A percentile compares a stretch with the other conserved stretches of the same genome.
These are phyloP conservation scores for Iris macrosiphon DNA, from an alignment of 106 monocot genomes.

Conservation along the genomic window DNA sequence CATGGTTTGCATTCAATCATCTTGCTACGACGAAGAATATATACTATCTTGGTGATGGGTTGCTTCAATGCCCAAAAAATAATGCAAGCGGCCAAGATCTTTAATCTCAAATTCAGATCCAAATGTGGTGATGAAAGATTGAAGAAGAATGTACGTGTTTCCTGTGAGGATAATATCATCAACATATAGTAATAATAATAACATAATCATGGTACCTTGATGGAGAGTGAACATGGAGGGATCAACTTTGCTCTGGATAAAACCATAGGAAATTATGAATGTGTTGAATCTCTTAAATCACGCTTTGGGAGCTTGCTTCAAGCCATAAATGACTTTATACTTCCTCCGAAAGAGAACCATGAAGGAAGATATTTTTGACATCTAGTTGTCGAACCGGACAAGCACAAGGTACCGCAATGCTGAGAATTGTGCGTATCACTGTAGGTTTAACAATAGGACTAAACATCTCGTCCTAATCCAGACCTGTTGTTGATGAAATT, in stretches of 20 bases:
- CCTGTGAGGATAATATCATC: too few species aligned
- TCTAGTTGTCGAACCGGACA: background rate
- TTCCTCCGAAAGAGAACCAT: background rate
- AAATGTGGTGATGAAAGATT: background rate
- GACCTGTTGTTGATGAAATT: too few species aligned
- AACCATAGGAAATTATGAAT: too few species aligned
- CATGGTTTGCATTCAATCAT: background rate
- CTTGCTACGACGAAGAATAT: background rate
- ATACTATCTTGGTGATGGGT: background rate
- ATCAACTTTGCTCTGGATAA: too few species aligned
- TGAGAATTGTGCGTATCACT: background rate
- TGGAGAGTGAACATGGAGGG: background rate
- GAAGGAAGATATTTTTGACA: background rate
- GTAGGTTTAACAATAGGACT: background rate
- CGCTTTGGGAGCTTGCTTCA: too few species aligned
- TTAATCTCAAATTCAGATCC: background rate
- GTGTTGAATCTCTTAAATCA: too few species aligned
- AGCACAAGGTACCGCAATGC: background rate
- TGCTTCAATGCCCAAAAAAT: too few species aligned
- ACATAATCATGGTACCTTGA: background rate
- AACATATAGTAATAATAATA: slow-evolving; percentile 4
- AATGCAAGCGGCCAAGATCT: background rate
- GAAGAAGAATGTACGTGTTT: background rate
- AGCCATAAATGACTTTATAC: too few species aligned
- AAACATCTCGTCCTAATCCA: background rate